These are phyloP conservation scores for Crithidia acanthocephali DNA, from an alignment of 208 protist genomes.

Conservation along the genomic window DNA sequence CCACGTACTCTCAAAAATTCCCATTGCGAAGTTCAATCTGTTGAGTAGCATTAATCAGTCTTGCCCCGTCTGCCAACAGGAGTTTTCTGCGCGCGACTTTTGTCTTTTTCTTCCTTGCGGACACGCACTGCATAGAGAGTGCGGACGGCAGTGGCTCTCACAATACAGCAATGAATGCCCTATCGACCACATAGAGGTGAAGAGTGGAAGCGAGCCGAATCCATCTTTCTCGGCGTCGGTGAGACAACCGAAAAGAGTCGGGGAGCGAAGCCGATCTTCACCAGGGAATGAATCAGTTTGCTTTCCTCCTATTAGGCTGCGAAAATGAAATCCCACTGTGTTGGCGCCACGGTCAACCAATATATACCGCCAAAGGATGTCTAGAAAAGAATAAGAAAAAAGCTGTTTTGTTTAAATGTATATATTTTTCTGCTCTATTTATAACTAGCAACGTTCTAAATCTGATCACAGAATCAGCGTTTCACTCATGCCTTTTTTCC, in stretches of 20 bases:
- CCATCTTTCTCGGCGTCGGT: background rate
- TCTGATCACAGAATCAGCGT: too few relatives aligned
- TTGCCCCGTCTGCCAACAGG: slow-evolving; percentile 73
- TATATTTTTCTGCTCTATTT: too few relatives aligned
- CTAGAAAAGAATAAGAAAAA: too few relatives aligned
- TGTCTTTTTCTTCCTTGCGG: slow-evolving; percentile 71
- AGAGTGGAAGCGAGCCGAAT: background rate
- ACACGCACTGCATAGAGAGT: slow-evolving; percentile 73
- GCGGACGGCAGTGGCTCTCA: slow-evolving; percentile 72
- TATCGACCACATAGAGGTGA: slow-evolving; percentile 46
- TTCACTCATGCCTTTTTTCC: background rate
- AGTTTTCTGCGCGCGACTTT: slow-evolving; percentile 33
- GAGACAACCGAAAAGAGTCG: background rate
- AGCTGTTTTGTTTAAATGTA: too few relatives aligned
- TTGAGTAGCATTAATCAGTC: slow-evolving; percentile 18
- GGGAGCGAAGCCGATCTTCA: background rate
- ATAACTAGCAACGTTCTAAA: too few relatives aligned
- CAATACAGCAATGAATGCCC: slow-evolving; percentile 65
- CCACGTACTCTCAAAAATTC: slow-evolving; percentile 34
- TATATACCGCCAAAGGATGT: too few relatives aligned
- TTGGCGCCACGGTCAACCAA: too few relatives aligned
- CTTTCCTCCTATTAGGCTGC: background rate
- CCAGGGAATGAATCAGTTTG: background rate
- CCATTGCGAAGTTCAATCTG: background rate
- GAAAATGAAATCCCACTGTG: too few relatives aligned